Evolutionary conservation across 164 flowering plant genomes (phyloP).

Genomic region (Aristolochia californica): DNA sequence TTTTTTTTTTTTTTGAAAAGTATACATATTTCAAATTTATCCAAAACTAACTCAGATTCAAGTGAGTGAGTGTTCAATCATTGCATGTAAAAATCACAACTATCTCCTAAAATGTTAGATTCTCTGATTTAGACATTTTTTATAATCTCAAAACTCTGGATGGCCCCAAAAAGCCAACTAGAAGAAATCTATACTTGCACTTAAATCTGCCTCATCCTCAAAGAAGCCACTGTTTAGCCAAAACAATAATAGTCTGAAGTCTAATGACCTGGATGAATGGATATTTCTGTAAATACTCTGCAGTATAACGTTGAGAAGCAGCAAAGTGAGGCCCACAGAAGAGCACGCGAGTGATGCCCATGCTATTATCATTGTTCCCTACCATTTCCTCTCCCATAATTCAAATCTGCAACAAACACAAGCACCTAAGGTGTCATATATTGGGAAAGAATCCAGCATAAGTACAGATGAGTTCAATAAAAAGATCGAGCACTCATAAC

Average conservation of each 20-base stretch:
- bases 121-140: background rate
- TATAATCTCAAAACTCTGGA: background rate
- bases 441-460: too few species aligned
- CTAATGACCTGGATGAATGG: constrained; percentile 55
- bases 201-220: background rate
- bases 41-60: too few species aligned
- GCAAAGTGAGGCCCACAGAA: constrained; percentile 75
- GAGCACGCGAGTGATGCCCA: constrained; percentile 46
- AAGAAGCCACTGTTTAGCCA: too few species aligned
- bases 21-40: too few species aligned
- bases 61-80: background rate
- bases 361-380: constrained; percentile 7
- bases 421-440: too few species aligned
- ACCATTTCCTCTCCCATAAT: constrained; percentile 12
- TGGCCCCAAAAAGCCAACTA: background rate
- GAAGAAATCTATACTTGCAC: background rate
- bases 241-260: background rate
- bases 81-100: background rate
- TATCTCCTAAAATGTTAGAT: background rate
- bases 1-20: too few species aligned
- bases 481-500: too few species aligned
- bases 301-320: constrained; percentile 62
- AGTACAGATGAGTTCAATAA: too few species aligned
- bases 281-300: constrained; percentile 45
- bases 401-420: background rate